Percentiles rank a stretch among this genome's conserved stretches.
These are phyloP conservation scores for Phlyctochytrium arcticum DNA, from an alignment of 192 early-diverging fungal species.

Conservation along the genomic window DNA sequence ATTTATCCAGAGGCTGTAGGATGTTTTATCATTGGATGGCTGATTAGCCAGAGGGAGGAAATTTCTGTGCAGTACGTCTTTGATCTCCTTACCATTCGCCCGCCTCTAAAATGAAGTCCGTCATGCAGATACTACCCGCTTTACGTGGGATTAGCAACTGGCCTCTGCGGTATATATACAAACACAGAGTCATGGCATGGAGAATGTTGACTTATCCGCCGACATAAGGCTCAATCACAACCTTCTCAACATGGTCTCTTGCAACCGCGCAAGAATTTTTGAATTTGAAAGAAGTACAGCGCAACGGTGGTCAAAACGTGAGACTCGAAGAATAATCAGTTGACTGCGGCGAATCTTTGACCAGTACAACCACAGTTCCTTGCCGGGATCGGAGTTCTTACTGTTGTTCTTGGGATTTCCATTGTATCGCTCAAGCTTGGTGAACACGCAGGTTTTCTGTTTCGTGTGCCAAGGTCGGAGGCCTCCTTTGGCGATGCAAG, in stretches of 20 bases:
- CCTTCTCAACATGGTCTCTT: slow-evolving; percentile 27
- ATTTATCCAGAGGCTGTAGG: slow-evolving; percentile 33
- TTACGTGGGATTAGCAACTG: slow-evolving; percentile 30
- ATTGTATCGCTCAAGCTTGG: slow-evolving; percentile 10
- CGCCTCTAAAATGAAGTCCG: background rate
- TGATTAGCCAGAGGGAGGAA: slow-evolving; percentile 6
- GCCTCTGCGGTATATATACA: slow-evolving; percentile 30
- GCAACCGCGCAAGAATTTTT: slow-evolving; percentile 11
- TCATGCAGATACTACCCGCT: slow-evolving; percentile 21
- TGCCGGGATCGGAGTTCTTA: slow-evolving; percentile 11
- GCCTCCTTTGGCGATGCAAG: no score
- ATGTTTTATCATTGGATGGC: slow-evolving; percentile 30
- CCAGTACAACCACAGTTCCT: slow-evolving; percentile 5
- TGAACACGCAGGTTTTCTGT: background rate
- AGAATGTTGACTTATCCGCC: background rate
- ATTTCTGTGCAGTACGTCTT: background rate
- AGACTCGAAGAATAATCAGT: background rate
- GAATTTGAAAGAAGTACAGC: background rate
- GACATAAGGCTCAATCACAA: slow-evolving; percentile 25
- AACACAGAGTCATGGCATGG: background rate
- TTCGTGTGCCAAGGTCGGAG: no score
- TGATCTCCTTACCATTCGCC: background rate
- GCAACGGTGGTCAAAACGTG: slow-evolving; percentile 7
- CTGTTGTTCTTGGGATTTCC: slow-evolving; percentile 13
- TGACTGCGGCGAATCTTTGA: background rate